Evolutionary conservation across 257 asterid species (phyloP).

Genomic region (Fraxinus anomala): DNA sequence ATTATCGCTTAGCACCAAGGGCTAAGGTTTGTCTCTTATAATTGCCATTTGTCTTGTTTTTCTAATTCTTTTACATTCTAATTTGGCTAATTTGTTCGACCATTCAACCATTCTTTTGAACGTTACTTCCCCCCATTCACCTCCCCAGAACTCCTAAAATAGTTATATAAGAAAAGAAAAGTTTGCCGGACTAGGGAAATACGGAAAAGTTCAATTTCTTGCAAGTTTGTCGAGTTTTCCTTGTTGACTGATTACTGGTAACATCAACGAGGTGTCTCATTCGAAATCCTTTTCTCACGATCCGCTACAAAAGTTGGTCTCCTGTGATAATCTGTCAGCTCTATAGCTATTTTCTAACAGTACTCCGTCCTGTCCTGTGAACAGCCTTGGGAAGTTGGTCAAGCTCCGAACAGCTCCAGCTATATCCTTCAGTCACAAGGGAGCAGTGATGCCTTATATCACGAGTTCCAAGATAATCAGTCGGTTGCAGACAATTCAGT

Average conservation of each 20-base stretch:
- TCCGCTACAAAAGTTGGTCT: too few relatives aligned
- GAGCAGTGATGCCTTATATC: constrained; percentile 35
- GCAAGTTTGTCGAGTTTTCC: neutral
- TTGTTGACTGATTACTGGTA: neutral
- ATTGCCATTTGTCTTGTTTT: neutral
- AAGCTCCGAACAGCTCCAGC: constrained; percentile 47
- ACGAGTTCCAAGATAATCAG: constrained; percentile 44
- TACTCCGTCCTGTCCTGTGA: constrained; percentile 23
- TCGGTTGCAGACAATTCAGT: constrained; percentile 47
- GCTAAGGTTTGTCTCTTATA: constrained; percentile 61
- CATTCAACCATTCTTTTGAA: neutral
- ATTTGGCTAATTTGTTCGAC: constrained; percentile 8
- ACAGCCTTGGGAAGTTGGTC: constrained; percentile 90
- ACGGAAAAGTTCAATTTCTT: neutral
- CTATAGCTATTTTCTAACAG: constrained; percentile 13
- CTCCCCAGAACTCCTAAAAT: neutral
- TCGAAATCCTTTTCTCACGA: too few relatives aligned
- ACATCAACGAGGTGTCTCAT: neutral
- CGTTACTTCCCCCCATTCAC: neutral
- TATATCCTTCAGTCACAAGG: constrained; percentile 49
- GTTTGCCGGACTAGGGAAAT: neutral
- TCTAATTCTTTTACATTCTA: constrained; percentile 11
- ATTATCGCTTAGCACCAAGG: constrained; percentile 65
- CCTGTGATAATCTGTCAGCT: neutral
- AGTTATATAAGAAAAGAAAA: neutral